Conservation (phyloP, 2,329 filamentous ascomycete genomes). For the Pseudogymnoascus sp. region DNA sequence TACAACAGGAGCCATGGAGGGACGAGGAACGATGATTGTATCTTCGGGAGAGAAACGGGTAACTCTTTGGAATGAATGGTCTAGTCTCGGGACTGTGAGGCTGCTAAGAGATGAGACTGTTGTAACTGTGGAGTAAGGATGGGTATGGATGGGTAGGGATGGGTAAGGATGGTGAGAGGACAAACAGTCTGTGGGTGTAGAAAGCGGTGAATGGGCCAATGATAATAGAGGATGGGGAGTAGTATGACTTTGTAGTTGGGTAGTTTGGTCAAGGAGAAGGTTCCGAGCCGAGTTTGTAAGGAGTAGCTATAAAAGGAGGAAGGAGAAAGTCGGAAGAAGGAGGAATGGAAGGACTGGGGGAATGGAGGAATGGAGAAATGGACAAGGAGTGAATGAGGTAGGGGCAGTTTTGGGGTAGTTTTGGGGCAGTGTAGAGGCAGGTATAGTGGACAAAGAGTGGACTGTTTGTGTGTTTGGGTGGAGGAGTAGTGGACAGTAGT, state of each 20-base stretch:
- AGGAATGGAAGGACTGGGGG: background rate
- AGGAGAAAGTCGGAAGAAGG: background rate
- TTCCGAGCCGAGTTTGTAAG: background rate
- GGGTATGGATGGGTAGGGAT: too few species aligned
- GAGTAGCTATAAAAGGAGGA: background rate
- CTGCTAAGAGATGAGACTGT: background rate
- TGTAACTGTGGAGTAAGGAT: background rate
- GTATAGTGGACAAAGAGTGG: background rate
- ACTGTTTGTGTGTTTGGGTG: background rate
- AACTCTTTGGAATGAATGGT: background rate
- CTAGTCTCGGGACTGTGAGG: background rate
- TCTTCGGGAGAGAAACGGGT: background rate
- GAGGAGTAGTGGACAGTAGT: background rate
- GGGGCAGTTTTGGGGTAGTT: too few species aligned
- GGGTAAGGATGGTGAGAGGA: background rate
- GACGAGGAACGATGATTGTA: background rate
- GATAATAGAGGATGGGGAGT: background rate
- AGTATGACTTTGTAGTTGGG: background rate
- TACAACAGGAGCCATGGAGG: background rate
- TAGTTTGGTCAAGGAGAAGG: background rate
- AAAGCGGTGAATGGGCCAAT: background rate
- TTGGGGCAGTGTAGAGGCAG: background rate
- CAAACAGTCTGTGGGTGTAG: background rate
- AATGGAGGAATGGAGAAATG: too few species aligned
- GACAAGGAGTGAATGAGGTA: background rate